phyloP scores from a whole-genome alignment of 1,139 yeast species.

The Candida frijolesensis region DNA sequence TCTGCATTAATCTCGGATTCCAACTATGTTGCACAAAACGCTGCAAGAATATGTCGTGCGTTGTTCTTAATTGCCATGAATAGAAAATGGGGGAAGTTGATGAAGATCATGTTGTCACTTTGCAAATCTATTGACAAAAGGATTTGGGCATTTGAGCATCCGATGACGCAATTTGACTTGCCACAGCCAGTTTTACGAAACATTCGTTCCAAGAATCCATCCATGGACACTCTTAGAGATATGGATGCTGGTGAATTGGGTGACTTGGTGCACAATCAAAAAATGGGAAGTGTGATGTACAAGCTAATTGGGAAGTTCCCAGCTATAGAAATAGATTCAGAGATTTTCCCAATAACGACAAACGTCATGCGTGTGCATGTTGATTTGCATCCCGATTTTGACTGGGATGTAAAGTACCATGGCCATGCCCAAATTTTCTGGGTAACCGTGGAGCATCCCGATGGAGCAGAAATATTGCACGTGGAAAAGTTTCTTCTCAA shows the following conservation, averaged over 20 bases:
- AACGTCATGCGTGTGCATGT: slow-evolving; percentile 85
- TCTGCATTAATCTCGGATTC: slow-evolving; percentile 85
- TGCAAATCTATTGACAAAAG: slow-evolving; percentile 87
- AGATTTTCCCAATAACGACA: slow-evolving; percentile 86
- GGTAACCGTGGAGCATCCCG: slow-evolving; percentile 89
- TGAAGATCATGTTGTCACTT: slow-evolving; percentile 70
- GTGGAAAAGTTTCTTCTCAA: slow-evolving; percentile 77
- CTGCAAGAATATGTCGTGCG: slow-evolving; percentile 92
- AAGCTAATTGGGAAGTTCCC: slow-evolving; percentile 76
- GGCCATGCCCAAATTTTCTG: slow-evolving; percentile 88
- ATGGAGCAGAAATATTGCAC: slow-evolving; percentile 73
- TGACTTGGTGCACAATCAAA: slow-evolving; percentile 79
- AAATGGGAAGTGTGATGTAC: slow-evolving; percentile 68
- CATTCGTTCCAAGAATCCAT: slow-evolving; percentile 64
- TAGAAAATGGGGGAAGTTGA: slow-evolving; percentile 85
- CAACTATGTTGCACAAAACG: slow-evolving; percentile 92
- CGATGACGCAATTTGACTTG: slow-evolving; percentile 81
- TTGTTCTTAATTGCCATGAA: slow-evolving; percentile 82
- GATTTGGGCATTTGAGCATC: slow-evolving; percentile 91
- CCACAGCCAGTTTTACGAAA: slow-evolving; percentile 67
- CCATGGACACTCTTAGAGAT: slow-evolving; percentile 72
- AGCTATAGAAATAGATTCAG: slow-evolving; percentile 67
- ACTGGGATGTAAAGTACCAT: slow-evolving; percentile 82
- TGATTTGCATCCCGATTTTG: slow-evolving; percentile 69
- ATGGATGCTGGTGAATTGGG: slow-evolving; percentile 81